Base-by-base conservation (phyloP, 2,329 filamentous ascomycete species). In the Paramyrothecium sp. region DNA sequence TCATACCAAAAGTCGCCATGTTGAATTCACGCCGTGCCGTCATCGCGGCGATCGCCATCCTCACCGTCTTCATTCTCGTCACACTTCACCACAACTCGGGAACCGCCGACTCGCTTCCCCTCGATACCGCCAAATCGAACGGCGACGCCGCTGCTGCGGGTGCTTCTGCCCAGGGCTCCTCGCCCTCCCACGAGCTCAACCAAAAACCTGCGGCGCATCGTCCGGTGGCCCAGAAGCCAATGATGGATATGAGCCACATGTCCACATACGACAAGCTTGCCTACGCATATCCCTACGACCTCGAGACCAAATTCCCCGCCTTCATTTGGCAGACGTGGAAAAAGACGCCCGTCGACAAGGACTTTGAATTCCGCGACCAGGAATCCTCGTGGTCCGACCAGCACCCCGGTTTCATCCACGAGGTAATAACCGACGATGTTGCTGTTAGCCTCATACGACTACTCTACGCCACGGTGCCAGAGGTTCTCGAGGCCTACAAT, bases 321-420 rank as follows among this genome's bases (percentile, higher is more conserved):
- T 98, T 97, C 79, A 96, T 99, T 70, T 99, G 95, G 95, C 95
- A 99, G 81, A 99, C 95, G 16, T 99, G 95, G 95, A 97, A 96
- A 74, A 89, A 86, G 68, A 90, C 87, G 1, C 93, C 94, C 0
- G 84, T 88, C 2, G 89, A 91, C 21, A 81, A 85, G 53, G 82
- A 90, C 60, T 99, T 99, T 70, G 76, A 80, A 20, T 93, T 97
- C 70, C 88, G 93, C 60, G 86, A 90, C 51, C 83, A 92, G 58
- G 95, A 98, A 76, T 90, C 91, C 16, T 92, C 90, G 60, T 99
- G 95, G 95, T 89, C 91, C 10, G 83, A 90, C 64, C 78, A 89
- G 67, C 92, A 99, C 72, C 94, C 93, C 0, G 88, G 88, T 21
- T 99, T 99, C 70, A 87, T 97, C 23, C 95, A 99, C 78, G 93